Conservation (phyloP, 2,329 filamentous ascomycete species). For the Alternaria dauci region DNA sequence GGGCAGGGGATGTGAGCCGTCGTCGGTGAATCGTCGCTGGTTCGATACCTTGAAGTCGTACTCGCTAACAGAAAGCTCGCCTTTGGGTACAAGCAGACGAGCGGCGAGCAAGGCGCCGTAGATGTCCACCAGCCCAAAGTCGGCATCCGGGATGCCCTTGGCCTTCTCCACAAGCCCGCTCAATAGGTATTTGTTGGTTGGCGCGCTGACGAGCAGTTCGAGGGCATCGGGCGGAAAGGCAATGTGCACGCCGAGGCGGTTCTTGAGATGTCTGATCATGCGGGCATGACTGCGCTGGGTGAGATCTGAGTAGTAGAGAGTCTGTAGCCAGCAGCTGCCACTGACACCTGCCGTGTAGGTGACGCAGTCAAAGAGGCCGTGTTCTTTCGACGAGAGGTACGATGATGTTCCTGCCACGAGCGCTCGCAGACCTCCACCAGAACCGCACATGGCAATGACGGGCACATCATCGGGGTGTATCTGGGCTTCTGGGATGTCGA, state of each 20-base stretch:
- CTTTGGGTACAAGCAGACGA: slow-evolving; percentile 83
- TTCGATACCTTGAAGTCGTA: slow-evolving; percentile 90
- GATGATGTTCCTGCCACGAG: slow-evolving; percentile 91
- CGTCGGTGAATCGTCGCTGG: slow-evolving; percentile 77
- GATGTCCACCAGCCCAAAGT: slow-evolving; percentile 90
- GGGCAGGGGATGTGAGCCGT: slow-evolving; percentile 84
- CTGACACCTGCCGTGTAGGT: slow-evolving; percentile 97
- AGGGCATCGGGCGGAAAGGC: slow-evolving; percentile 89
- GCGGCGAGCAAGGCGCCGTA: slow-evolving; percentile 89
- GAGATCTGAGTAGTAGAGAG: slow-evolving; percentile 84
- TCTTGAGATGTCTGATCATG: slow-evolving; percentile 85
- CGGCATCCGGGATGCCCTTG: slow-evolving; percentile 78
- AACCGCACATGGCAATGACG: slow-evolving; percentile 91
- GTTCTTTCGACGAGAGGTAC: slow-evolving; percentile 81
- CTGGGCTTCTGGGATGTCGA: slow-evolving; percentile 77
- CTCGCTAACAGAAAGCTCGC: slow-evolving; percentile 78
- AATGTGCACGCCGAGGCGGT: slow-evolving; percentile 84
- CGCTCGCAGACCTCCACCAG: slow-evolving; percentile 87
- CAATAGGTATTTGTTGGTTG: slow-evolving; percentile 91
- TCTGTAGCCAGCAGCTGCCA: slow-evolving; percentile 94
- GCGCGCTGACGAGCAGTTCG: slow-evolving; percentile 80
- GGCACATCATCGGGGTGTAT: slow-evolving; percentile 95
- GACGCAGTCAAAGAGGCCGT: slow-evolving; percentile 89
- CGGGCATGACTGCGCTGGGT: slow-evolving; percentile 71
- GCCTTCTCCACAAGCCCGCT: slow-evolving; percentile 91